Evolutionary conservation across 176 grass and related monocot genomes (phyloP).

Genomic region (Triticum urartu): DNA sequence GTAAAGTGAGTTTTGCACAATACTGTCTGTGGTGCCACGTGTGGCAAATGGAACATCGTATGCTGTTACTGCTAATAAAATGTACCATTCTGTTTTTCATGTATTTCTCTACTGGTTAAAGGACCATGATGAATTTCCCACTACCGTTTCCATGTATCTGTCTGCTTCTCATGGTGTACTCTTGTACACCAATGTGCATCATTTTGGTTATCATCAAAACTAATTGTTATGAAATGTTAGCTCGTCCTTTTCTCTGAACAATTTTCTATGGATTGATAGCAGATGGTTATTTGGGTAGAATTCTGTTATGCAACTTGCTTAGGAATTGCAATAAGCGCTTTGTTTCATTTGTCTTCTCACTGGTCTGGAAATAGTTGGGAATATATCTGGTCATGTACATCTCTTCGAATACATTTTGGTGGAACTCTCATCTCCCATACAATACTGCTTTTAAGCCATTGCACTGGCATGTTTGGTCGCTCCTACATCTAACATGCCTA

Average conservation of each 20-base stretch:
- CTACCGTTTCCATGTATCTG: background rate
- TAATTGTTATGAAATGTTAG: background rate
- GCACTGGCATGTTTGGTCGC: slow-evolving; percentile 7
- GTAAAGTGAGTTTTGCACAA: slow-evolving; percentile 19
- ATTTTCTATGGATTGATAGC: background rate
- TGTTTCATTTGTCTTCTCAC: background rate
- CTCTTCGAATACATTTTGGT: background rate
- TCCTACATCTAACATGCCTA: slow-evolving; percentile 2
- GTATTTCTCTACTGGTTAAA: background rate
- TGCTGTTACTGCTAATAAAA: background rate
- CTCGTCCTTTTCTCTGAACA: background rate
- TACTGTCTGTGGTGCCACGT: background rate
- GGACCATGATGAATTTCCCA: background rate
- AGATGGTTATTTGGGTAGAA: background rate
- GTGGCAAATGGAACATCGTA: background rate
- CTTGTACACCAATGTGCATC: background rate
- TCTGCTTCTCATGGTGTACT: background rate
- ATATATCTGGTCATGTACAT: background rate
- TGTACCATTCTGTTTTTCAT: background rate
- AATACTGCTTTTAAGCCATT: background rate
- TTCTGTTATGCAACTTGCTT: background rate
- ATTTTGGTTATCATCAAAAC: background rate
- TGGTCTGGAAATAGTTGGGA: background rate
- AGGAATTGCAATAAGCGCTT: background rate
- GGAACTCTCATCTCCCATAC: background rate